Conservation (phyloP, 108 stramenopile species). For the Cyclotella choctawhatcheeana region DNA sequence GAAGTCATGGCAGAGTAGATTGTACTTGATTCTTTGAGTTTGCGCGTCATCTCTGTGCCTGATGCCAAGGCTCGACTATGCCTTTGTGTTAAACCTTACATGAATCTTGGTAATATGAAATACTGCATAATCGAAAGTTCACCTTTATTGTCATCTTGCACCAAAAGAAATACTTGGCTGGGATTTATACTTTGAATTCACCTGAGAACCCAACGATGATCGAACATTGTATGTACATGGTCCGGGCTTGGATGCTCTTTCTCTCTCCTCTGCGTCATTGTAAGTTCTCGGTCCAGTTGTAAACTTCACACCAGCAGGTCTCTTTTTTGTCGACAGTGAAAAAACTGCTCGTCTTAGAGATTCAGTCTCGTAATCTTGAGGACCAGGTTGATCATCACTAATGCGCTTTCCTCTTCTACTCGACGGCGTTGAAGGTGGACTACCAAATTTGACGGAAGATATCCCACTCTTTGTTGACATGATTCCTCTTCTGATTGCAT, state of each 20-base stretch:
- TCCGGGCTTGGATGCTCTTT: slow-evolving; percentile 45
- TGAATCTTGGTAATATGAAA: neutral
- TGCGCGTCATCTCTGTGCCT: too few relatives aligned
- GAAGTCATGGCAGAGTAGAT: slow-evolving; percentile 12
- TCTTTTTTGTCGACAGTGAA: slow-evolving; percentile 38
- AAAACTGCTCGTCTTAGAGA: slow-evolving; percentile 28
- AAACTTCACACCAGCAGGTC: slow-evolving; percentile 51
- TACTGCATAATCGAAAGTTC: neutral
- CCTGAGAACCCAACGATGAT: slow-evolving; percentile 44
- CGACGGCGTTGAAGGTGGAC: slow-evolving; percentile 26
- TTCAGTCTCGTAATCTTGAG: slow-evolving; percentile 54
- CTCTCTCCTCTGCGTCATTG: slow-evolving; percentile 56
- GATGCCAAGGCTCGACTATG: too few relatives aligned
- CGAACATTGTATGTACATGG: slow-evolving; percentile 36
- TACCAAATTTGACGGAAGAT: slow-evolving; percentile 48
- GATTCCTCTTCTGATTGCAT: slow-evolving; percentile 45
- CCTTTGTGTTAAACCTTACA: neutral
- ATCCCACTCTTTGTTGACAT: slow-evolving; percentile 46
- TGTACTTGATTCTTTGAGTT: neutral
- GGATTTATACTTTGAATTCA: slow-evolving; percentile 47
- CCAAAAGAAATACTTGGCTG: slow-evolving; percentile 52
- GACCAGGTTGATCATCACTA: slow-evolving; percentile 38
- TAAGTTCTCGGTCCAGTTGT: slow-evolving; percentile 58
- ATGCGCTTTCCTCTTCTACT: neutral
- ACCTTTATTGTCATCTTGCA: slow-evolving; percentile 44